A percentile compares a stretch with the other conserved stretches of the same genome.
These are phyloP conservation scores for Colletotrichum trifolii DNA, from an alignment of 2,329 filamentous ascomycete species.

Conservation along the genomic window DNA sequence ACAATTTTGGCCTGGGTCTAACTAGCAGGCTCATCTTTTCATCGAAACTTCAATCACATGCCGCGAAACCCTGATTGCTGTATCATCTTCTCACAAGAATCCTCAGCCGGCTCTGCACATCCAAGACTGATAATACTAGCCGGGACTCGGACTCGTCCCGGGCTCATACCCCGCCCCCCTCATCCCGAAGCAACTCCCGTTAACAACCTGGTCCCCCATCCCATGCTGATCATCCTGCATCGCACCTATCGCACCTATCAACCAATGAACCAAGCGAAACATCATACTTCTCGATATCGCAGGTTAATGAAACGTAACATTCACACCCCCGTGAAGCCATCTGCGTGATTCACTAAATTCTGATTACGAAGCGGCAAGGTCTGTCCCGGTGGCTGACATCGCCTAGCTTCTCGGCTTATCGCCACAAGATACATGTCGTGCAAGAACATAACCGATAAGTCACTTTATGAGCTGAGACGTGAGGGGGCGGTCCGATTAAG, in stretches of 20 bases:
- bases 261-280: conserved; percentile 4
- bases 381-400: conserved; percentile 1
- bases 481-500: neutral
- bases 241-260: conserved; percentile 7
- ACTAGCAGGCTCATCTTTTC: no score
- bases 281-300: conserved; percentile 2
- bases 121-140: neutral
- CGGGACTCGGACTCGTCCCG: no score
- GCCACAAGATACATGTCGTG: no score
- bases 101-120: no score
- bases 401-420: neutral
- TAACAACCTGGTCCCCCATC: conserved; percentile 7
- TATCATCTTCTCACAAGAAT: no score
- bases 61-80: no score
- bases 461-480: no score
- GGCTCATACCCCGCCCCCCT: no score
- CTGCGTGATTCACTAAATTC: conserved; percentile 4
- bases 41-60: no score
- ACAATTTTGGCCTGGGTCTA: no score
- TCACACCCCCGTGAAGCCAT: conserved; percentile 9
- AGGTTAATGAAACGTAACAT: conserved; percentile 22
- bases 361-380: conserved; percentile 18
- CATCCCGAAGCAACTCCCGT: neutral
- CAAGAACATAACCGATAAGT: no score
- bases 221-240: conserved; percentile 24